Percentiles rank a stretch among this genome's conserved stretches.
phyloP scores from a whole-genome alignment of 208 protist genomes.

The Phytomonas sp. region DNA sequence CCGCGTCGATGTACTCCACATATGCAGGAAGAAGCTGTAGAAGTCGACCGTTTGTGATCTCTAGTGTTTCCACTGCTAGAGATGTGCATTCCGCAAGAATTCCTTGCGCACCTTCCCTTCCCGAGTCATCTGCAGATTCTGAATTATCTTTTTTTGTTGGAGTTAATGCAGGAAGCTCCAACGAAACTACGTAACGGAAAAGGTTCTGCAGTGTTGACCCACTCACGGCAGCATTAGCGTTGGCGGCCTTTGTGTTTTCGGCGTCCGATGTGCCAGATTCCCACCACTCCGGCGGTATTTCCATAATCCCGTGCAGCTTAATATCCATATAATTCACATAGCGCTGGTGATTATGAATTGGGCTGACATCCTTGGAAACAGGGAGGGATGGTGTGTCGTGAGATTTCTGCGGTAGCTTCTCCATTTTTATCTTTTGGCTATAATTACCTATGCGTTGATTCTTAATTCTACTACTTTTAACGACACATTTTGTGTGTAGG shows the following conservation, averaged over 20 bases:
- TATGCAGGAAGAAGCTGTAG: conserved; percentile 42
- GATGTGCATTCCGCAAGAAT: background rate
- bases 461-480: background rate
- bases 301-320: conserved; percentile 46
- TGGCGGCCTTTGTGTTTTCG: background rate
- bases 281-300: conserved; percentile 55
- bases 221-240: background rate
- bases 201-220: conserved; percentile 8
- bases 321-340: conserved; percentile 76
- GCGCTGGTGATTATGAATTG: background rate
- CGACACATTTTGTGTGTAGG: background rate
- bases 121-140: background rate
- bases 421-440: background rate
- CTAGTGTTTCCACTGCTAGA: background rate
- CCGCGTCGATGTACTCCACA: conserved; percentile 43
- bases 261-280: conserved; percentile 7
- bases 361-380: background rate
- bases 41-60: conserved; percentile 34
- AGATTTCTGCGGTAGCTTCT: background rate
- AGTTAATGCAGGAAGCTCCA: background rate
- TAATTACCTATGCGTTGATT: background rate
- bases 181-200: background rate
- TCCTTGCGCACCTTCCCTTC: background rate
- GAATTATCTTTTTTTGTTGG: background rate
- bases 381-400: background rate